A percentile compares a stretch with the other conserved stretches of the same genome.
Conservation (phyloP, 1,284 basidiomycete genomes). For the Ganoderma multipileum region DNA sequence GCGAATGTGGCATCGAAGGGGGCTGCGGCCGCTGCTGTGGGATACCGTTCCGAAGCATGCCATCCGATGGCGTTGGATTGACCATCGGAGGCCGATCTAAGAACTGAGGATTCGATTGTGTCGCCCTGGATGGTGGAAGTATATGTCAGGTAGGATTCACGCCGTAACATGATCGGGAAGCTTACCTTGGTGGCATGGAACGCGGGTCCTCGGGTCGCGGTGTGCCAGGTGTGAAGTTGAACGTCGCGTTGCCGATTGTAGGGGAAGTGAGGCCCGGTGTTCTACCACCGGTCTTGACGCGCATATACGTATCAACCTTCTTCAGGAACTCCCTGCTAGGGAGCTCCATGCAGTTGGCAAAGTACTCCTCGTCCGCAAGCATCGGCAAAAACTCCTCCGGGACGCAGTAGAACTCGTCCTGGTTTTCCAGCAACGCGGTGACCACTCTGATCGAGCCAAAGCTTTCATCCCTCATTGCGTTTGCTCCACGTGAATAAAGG, state of each 20-base stretch:
- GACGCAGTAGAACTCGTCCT: slow-evolving; percentile 93
- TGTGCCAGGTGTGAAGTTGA: slow-evolving; percentile 38
- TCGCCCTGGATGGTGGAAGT: slow-evolving; percentile 25
- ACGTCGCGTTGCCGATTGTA: slow-evolving; percentile 38
- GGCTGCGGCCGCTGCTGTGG: slow-evolving; percentile 46
- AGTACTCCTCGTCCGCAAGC: slow-evolving; percentile 87
- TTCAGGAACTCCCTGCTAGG: slow-evolving; percentile 91
- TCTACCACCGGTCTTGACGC: slow-evolving; percentile 54
- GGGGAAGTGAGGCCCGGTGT: slow-evolving; percentile 46
- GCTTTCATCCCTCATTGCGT: slow-evolving; percentile 92
- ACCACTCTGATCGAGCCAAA: slow-evolving; percentile 91
- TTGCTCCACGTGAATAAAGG: slow-evolving; percentile 84
- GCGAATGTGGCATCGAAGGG: slow-evolving; percentile 47
- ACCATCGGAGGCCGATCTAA: slow-evolving; percentile 45
- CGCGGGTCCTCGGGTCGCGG: slow-evolving; percentile 39
- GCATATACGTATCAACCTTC: slow-evolving; percentile 84
- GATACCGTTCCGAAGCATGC: slow-evolving; percentile 48
- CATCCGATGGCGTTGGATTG: slow-evolving; percentile 47
- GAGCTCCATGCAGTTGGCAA: slow-evolving; percentile 81
- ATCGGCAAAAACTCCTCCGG: slow-evolving; percentile 87
- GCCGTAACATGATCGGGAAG: not conserved
- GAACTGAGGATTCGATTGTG: slow-evolving; percentile 39
- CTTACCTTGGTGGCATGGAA: slow-evolving; percentile 39
- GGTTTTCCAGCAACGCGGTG: slow-evolving; percentile 86
- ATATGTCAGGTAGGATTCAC: not conserved